A percentile compares a stretch with the other conserved stretches of the same genome.
Evolutionary conservation across 768 basidiomycete species (phyloP).

Genomic region (Suillus placidus): DNA sequence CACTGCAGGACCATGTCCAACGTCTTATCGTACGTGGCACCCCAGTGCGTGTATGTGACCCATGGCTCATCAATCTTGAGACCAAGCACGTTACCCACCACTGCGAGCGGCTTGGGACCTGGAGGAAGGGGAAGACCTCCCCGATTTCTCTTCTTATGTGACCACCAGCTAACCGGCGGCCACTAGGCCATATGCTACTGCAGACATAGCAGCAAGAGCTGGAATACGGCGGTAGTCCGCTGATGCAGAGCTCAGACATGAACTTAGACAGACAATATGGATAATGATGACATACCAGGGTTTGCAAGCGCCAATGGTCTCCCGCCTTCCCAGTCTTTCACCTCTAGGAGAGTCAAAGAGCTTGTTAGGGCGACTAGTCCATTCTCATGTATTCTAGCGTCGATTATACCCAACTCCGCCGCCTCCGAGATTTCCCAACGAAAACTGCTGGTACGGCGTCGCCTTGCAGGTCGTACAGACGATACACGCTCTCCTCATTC

Average conservation of each 20-base stretch:
- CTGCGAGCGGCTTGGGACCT: conserved; percentile 51
- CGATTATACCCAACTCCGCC: conserved; percentile 78
- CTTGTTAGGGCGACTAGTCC: conserved; percentile 87
- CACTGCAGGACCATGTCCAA: conserved; percentile 9
- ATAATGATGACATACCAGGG: conserved; percentile 56
- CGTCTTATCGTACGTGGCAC: conserved; percentile 30
- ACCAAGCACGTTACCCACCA: conserved; percentile 33
- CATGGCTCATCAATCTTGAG: conserved; percentile 32
- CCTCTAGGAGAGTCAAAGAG: conserved; percentile 75
- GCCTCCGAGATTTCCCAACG: conserved; percentile 84
- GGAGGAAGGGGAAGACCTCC: conserved; percentile 41
- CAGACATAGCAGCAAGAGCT: conserved; percentile 14
- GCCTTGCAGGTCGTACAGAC: conserved; percentile 85
- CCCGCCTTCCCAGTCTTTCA: conserved; percentile 86
- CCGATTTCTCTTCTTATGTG: conserved; percentile 8
- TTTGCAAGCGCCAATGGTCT: conserved; percentile 73
- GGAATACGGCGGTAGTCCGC: conserved; percentile 21
- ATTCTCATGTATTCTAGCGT: conserved; percentile 83
- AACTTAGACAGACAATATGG: neutral
- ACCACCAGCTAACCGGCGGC: conserved; percentile 15
- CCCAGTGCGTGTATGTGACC: conserved; percentile 37
- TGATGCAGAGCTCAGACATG: too few relatives aligned
- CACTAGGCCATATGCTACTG: conserved; percentile 14
- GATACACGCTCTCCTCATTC: conserved; percentile 91
- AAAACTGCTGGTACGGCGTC: conserved; percentile 86